Evolutionary conservation across 345 rosid species (phyloP).

Genomic region (Mangifera indica): DNA sequence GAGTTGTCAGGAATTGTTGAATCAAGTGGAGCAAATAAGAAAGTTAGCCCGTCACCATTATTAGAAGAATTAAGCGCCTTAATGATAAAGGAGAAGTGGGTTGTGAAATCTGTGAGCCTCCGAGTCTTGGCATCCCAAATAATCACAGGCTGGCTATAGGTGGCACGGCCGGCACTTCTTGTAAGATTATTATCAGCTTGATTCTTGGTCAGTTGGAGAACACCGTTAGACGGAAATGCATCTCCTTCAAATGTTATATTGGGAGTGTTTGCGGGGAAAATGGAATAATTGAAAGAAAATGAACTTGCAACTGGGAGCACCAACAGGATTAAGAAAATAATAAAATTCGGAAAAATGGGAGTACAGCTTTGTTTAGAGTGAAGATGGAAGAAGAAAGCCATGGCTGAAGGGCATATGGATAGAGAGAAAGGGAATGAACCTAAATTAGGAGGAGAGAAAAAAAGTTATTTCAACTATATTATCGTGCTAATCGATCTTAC

Average conservation of each 20-base stretch:
- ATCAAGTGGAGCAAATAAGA: slow-evolving; percentile 44
- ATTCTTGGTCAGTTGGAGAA: slow-evolving; percentile 45
- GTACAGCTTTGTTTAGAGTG: neutral
- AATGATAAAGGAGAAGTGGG: slow-evolving; percentile 48
- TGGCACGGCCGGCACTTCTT: slow-evolving; percentile 47
- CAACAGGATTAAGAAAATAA: neutral
- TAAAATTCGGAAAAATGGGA: neutral
- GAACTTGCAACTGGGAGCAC: slow-evolving; percentile 26
- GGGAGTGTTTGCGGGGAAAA: slow-evolving; percentile 30
- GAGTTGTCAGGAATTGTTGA: slow-evolving; percentile 45
- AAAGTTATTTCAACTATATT: neutral
- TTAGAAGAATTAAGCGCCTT: neutral
- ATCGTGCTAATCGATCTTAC: neutral
- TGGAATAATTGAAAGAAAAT: slow-evolving; percentile 39
- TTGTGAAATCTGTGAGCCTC: slow-evolving; percentile 43
- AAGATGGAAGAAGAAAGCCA: slow-evolving; percentile 1
- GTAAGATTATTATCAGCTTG: slow-evolving; percentile 19
- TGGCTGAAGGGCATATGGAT: slow-evolving; percentile 10
- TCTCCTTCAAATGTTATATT: slow-evolving; percentile 41
- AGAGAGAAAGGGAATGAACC: neutral
- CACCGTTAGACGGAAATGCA: slow-evolving; percentile 25
- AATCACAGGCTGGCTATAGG: slow-evolving; percentile 34
- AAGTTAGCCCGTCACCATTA: slow-evolving; percentile 50
- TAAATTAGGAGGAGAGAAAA: neutral
- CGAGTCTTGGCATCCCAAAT: slow-evolving; percentile 48